phyloP scores from a whole-genome alignment of 2,329 filamentous ascomycete species.

The Dothiorella sarmentorum region DNA sequence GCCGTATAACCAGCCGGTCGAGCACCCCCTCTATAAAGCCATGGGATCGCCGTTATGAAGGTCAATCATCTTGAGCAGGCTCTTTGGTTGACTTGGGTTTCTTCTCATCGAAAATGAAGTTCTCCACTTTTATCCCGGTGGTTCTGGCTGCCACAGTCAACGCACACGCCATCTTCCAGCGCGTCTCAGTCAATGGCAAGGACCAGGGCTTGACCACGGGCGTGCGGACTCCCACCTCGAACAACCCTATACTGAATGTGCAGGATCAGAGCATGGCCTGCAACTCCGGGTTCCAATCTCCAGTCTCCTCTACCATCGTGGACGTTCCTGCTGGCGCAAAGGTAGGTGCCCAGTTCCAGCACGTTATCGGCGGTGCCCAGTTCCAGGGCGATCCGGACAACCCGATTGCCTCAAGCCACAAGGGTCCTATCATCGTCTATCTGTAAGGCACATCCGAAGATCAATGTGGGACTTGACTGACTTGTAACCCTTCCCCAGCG shows the following conservation, averaged over 20 bases:
- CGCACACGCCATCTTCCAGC: constrained; percentile 46
- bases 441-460: constrained; percentile 23
- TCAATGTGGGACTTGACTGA: neutral
- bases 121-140: constrained; percentile 20
- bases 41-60: too few relatives aligned
- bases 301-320: constrained; percentile 42
- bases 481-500: constrained; percentile 18
- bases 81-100: too few relatives aligned
- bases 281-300: constrained; percentile 41
- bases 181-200: constrained; percentile 47
- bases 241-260: constrained; percentile 51
- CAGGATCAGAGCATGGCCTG: constrained; percentile 47
- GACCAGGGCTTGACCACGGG: constrained; percentile 51
- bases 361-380: constrained; percentile 53
- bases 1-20: neutral
- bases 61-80: neutral
- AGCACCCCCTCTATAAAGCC: neutral
- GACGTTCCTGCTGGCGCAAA: constrained; percentile 51
- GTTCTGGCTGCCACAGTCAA: constrained; percentile 30
- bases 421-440: constrained; percentile 42
- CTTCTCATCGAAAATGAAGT: constrained; percentile 21
- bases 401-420: constrained; percentile 49
- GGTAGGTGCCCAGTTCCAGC: constrained; percentile 52
- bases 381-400: constrained; percentile 48
- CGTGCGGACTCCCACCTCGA: constrained; percentile 48